Base-by-base conservation (phyloP, 2,329 filamentous ascomycete genomes). In the Pleurostoma richardsiae region DNA sequence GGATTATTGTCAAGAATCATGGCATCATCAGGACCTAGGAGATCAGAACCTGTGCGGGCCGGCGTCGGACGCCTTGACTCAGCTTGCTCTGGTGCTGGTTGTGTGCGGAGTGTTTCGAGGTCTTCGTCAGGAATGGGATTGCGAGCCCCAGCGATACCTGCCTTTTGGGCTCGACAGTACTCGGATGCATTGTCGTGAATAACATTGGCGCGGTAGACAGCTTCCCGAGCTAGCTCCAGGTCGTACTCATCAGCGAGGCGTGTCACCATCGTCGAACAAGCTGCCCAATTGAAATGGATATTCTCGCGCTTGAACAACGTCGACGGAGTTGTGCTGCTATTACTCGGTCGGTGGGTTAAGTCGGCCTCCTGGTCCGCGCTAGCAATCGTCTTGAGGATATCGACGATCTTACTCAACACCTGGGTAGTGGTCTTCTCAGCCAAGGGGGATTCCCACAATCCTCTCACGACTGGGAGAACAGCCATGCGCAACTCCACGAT, bases 361-460 rank as follows among this genome's bases (percentile, higher is more conserved):
- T 75, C 76, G 6, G 73, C 66, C 62, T 99, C 94, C 47, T 80
- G 76, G 46, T 96, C 90, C n/a, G 81, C 86, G 48, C 83, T 78
- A 8, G 90, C 78, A 11, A 95, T 84, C 4, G 81, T 81, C 56
- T 88, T 88, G 48, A 99, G 72, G 41, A 96, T 92, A 30, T 90
- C 87, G 49, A 97, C 82, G 10, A 96, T 73, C 45, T 83, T 85
- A 55, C 88, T 87, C 19, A 94, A 81, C 39, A 91, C 86, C 27
- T 83, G 77, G 28, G 83, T 85, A 3, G 87, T 83, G 1, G 90
- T 81, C 57, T 89, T 91, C 56, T 96, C 90, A 19, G 94, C 81
- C 42, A 95, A 80, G 29, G 82, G 74, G 1, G 90, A 95, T 54
- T 89, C 83, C 95, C 94, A 99, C 29, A 97, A 78, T 41, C 84